A percentile compares a stretch with the other conserved stretches of the same genome.
Evolutionary conservation across 495 filamentous ascomycete species (phyloP).

Genomic region (Penicillium goetzii): DNA sequence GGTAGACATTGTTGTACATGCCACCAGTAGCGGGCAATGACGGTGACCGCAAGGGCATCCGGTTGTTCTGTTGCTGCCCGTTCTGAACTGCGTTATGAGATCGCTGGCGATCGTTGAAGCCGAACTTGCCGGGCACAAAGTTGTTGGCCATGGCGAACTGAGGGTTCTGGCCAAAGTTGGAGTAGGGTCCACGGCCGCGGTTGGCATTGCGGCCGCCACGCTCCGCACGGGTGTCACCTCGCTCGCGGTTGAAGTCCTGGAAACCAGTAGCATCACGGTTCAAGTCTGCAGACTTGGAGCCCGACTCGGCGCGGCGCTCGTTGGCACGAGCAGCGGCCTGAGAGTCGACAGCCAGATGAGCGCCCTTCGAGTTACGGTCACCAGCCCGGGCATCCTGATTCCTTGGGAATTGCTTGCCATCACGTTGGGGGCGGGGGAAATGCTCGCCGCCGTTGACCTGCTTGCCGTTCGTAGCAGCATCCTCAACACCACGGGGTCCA

Average conservation of each 20-base stretch:
- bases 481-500: constrained; percentile 41
- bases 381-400: constrained; percentile 42
- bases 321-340: constrained; percentile 37
- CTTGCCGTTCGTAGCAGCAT: constrained; percentile 28
- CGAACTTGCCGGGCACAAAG: constrained; percentile 43
- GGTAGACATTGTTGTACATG: constrained; percentile 43
- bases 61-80: constrained; percentile 42
- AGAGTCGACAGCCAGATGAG: constrained; percentile 41
- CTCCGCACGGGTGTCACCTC: constrained; percentile 47
- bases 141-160: constrained; percentile 54
- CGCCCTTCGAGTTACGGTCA: constrained; percentile 34
- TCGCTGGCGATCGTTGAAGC: constrained; percentile 48
- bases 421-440: constrained; percentile 37
- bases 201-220: constrained; percentile 57
- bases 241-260: constrained; percentile 49
- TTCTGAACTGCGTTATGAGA: constrained; percentile 42
- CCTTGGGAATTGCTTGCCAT: constrained; percentile 40
- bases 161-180: constrained; percentile 46
- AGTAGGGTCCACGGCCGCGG: constrained; percentile 55
- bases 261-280: constrained; percentile 39
- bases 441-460: constrained; percentile 37
- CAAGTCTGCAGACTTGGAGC: constrained; percentile 45
- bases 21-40: constrained; percentile 48
- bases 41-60: constrained; percentile 53
- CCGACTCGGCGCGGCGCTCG: constrained; percentile 45